Percentiles rank a stretch among this genome's conserved stretches.
phyloP scores from a whole-genome alignment of 805 yeast genomes.

The Teunomyces gatunensis region DNA sequence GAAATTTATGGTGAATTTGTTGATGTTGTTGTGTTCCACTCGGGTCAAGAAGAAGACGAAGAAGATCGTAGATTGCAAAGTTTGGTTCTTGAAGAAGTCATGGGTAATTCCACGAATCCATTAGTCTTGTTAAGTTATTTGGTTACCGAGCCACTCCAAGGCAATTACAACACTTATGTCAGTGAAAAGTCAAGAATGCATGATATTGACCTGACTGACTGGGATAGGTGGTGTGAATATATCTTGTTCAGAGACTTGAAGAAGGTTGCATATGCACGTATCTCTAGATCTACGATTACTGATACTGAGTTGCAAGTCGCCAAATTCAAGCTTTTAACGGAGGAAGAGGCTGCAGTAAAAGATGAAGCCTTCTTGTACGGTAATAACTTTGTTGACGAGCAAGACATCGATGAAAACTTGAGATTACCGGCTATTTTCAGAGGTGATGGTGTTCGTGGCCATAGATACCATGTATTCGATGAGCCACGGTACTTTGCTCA shows the following conservation, averaged over 20 bases:
- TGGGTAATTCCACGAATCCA: conserved; percentile 85
- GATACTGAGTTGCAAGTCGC: conserved; percentile 97
- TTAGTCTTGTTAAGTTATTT: conserved; percentile 82
- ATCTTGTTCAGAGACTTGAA: conserved; percentile 82
- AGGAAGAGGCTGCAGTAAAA: conserved; percentile 29
- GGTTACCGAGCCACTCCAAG: conserved; percentile 83
- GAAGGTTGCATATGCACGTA: conserved; percentile 91
- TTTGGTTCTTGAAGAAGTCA: conserved; percentile 66
- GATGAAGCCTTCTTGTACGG: conserved; percentile 47
- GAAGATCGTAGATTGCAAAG: conserved; percentile 91
- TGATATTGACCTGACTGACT: conserved; percentile 89
- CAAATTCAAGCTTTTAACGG: conserved; percentile 65
- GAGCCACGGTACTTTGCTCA: conserved; percentile 79
- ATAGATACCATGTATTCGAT: conserved; percentile 89
- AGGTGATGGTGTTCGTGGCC: conserved; percentile 94
- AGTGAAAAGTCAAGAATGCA: conserved; percentile 81
- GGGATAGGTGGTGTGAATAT: conserved; percentile 99
- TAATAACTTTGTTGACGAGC: conserved; percentile 55
- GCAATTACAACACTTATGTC: conserved; percentile 90
- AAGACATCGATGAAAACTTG: conserved; percentile 54
- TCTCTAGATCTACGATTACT: conserved; percentile 88
- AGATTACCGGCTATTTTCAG: conserved; percentile 76
- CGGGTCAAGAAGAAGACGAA: conserved; percentile 96
- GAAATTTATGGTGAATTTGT: conserved; percentile 84
- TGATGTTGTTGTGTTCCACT: conserved; percentile 95